Evolutionary conservation across 176 grass and related monocot genomes (phyloP).

Genomic region (Phragmites australis): DNA sequence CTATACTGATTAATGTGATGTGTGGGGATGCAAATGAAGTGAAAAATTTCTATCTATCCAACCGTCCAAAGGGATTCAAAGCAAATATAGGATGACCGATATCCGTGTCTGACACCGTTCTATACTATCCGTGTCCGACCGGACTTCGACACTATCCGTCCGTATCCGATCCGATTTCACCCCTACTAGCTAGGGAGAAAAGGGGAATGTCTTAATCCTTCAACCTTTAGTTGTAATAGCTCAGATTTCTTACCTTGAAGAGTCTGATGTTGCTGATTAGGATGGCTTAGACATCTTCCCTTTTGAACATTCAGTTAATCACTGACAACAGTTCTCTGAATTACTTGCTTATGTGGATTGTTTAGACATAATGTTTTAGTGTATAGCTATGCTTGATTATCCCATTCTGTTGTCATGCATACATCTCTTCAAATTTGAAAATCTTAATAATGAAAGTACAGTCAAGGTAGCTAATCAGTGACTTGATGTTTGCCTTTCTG

Average conservation of each 20-base stretch:
- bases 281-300: neutral
- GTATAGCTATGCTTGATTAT: neutral
- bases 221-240: neutral
- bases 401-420: neutral
- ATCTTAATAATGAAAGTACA: neutral
- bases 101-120: too few relatives aligned
- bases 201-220: neutral
- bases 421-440: neutral
- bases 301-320: slow-evolving; percentile 1
- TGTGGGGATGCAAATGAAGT: too few relatives aligned
- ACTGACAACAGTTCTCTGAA: neutral
- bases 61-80: too few relatives aligned
- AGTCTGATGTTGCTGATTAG: neutral
- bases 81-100: too few relatives aligned
- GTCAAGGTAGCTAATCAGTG: neutral
- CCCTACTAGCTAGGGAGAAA: neutral
- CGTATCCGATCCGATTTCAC: too few relatives aligned
- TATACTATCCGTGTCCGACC: too few relatives aligned
- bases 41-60: too few relatives aligned
- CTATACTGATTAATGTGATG: too few relatives aligned
- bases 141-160: too few relatives aligned
- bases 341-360: neutral
- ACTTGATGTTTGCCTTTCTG: slow-evolving; percentile 15
- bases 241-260: neutral
- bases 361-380: slow-evolving; percentile 9